Evolutionary conservation across 2,329 filamentous ascomycete species (phyloP).

Genomic region (Cyphellophora attinorum): DNA sequence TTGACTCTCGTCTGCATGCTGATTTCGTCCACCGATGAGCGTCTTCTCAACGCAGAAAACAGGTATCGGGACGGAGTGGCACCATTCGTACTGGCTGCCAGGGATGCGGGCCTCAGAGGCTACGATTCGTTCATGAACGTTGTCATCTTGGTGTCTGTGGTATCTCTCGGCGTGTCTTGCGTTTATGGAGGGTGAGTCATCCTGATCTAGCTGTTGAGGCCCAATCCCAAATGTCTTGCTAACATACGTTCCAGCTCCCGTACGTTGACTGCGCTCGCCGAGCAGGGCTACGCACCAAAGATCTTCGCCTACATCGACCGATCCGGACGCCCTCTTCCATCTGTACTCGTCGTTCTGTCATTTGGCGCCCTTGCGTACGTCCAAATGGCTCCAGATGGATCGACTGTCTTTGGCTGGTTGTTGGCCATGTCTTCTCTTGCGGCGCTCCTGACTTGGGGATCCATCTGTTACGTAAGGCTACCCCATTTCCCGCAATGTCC

Average conservation of each 20-base stretch:
- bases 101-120: slow-evolving; percentile 49
- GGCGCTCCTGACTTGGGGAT: slow-evolving; percentile 56
- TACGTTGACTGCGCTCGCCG: slow-evolving; percentile 44
- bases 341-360: slow-evolving; percentile 26
- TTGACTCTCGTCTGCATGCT: slow-evolving; percentile 36
- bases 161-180: slow-evolving; percentile 49
- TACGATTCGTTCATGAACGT: slow-evolving; percentile 60
- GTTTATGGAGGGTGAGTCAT: slow-evolving; percentile 35
- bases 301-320: slow-evolving; percentile 36
- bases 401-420: slow-evolving; percentile 53
- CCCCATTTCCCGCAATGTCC: no score
- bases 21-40: slow-evolving; percentile 16
- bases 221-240: not conserved
- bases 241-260: slow-evolving; percentile 37
- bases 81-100: slow-evolving; percentile 57
- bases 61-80: slow-evolving; percentile 36
- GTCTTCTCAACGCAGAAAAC: not conserved
- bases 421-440: slow-evolving; percentile 53
- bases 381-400: slow-evolving; percentile 23
- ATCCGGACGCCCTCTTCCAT: slow-evolving; percentile 32
- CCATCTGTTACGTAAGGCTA: slow-evolving; percentile 39
- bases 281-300: slow-evolving; percentile 33
- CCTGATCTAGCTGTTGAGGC: not conserved
- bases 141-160: slow-evolving; percentile 53
- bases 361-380: slow-evolving; percentile 33